Conservation (phyloP, 129 eudicot genomes). For the Chrysanthemum lavandulifolium region DNA sequence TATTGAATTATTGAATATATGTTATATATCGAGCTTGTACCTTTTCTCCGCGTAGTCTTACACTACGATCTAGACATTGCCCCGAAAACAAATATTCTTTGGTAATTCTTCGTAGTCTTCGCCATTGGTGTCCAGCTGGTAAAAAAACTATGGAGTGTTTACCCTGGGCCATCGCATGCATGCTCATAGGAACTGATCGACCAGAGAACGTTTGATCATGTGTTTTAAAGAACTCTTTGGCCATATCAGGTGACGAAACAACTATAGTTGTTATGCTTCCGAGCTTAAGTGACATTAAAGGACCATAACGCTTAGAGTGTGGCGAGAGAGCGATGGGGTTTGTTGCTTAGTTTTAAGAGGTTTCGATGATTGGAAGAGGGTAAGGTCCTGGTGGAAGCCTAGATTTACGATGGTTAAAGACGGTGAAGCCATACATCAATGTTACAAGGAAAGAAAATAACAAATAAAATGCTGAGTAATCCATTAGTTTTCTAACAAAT, state of each 20-base stretch:
- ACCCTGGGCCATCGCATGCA: constrained; percentile 3
- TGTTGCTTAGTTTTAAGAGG: neutral
- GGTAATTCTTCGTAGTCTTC: constrained; percentile 30
- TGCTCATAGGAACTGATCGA: constrained; percentile 22
- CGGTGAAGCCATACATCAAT: too few relatives aligned
- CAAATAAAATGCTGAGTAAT: too few relatives aligned
- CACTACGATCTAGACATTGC: constrained; percentile 7
- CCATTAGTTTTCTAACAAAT: too few relatives aligned
- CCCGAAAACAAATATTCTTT: constrained; percentile 10
- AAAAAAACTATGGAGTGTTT: constrained; percentile 30
- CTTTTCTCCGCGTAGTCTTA: constrained; percentile 3
- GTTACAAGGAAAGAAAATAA: too few relatives aligned
- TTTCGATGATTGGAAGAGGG: too few relatives aligned
- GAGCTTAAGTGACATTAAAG: too few relatives aligned
- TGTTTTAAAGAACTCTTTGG: constrained; percentile 36
- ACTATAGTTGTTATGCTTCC: too few relatives aligned
- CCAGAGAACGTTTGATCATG: constrained; percentile 34
- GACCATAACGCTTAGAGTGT: too few relatives aligned
- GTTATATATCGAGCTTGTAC: neutral
- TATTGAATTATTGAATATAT: neutral
- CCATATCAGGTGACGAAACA: constrained; percentile 9
- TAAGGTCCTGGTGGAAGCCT: too few relatives aligned
- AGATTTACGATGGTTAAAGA: neutral
- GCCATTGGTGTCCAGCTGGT: constrained; percentile 37
- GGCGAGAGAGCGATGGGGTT: neutral